phyloP scores from a whole-genome alignment of 208 protist species.

The Novymonas esmeraldas region DNA sequence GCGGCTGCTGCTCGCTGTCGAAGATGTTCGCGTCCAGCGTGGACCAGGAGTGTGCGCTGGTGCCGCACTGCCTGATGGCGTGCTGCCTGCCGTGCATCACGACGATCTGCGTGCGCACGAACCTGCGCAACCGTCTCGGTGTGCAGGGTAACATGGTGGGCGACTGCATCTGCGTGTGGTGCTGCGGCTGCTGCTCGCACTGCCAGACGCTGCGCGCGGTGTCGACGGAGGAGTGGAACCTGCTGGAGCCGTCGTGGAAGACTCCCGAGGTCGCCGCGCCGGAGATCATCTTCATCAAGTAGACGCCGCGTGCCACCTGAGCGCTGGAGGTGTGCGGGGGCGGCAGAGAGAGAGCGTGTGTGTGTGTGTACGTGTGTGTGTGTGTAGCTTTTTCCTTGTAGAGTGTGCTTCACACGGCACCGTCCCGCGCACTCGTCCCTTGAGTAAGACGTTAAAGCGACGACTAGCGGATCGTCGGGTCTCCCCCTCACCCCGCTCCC shows the following conservation, averaged over 20 bases:
- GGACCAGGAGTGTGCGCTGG: constrained; percentile 52
- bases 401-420: no score
- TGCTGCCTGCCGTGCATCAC: constrained; percentile 42
- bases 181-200: constrained; percentile 54
- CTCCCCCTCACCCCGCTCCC: no score
- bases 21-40: constrained; percentile 63
- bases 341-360: no score
- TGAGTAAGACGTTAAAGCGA: no score
- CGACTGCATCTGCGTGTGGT: constrained; percentile 62
- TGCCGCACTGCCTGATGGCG: constrained; percentile 54
- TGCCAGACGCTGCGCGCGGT: constrained; percentile 64
- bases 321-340: background rate
- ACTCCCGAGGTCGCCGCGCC: constrained; percentile 23
- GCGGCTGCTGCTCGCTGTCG: constrained; percentile 42
- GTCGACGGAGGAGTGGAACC: constrained; percentile 42
- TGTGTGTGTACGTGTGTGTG: background rate
- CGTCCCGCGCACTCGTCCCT: no score
- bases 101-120: constrained; percentile 49
- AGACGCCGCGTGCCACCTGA: background rate
- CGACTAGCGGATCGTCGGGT: no score
- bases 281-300: constrained; percentile 34
- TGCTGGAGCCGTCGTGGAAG: constrained; percentile 36
- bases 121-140: constrained; percentile 53
- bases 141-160: constrained; percentile 61
- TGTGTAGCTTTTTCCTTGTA: no score